These are phyloP conservation scores for Aspergillus ibericus DNA, from an alignment of 2,329 filamentous ascomycete genomes.

Conservation along the genomic window DNA sequence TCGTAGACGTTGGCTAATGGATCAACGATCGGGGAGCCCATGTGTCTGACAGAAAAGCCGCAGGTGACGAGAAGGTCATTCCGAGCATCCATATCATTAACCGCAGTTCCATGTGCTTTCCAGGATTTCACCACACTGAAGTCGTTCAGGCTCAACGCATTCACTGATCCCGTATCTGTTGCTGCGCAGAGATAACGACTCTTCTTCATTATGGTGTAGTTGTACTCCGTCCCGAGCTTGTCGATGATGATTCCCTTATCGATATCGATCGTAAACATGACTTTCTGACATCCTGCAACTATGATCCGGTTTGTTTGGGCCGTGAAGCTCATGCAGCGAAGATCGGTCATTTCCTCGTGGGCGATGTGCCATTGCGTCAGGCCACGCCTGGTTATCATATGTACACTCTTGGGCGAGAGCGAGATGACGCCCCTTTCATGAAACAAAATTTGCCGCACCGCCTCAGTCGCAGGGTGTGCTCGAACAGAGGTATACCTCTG, in stretches of 20 bases:
- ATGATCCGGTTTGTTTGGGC: slow-evolving; percentile 83
- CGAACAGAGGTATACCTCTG: slow-evolving; percentile 89
- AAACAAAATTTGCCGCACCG: slow-evolving; percentile 84
- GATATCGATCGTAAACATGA: slow-evolving; percentile 75
- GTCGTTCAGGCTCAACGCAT: slow-evolving; percentile 78
- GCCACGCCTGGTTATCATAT: slow-evolving; percentile 83
- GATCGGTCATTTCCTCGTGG: slow-evolving; percentile 76
- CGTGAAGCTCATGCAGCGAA: slow-evolving; percentile 94
- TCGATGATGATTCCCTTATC: slow-evolving; percentile 72
- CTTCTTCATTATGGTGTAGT: slow-evolving; percentile 90
- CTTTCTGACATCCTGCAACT: slow-evolving; percentile 80
- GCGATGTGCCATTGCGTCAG: slow-evolving; percentile 84
- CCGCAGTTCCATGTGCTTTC: slow-evolving; percentile 82
- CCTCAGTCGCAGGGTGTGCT: slow-evolving; percentile 69
- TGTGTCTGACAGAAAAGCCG: slow-evolving; percentile 82
- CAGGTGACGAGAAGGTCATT: slow-evolving; percentile 95
- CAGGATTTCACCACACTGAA: slow-evolving; percentile 81
- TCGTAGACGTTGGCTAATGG: slow-evolving; percentile 95
- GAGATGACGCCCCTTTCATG: slow-evolving; percentile 87
- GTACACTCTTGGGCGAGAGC: slow-evolving; percentile 78
- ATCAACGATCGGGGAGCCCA: slow-evolving; percentile 79
- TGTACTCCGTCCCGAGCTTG: slow-evolving; percentile 69
- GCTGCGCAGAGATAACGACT: slow-evolving; percentile 88
- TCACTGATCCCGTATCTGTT: slow-evolving; percentile 75
- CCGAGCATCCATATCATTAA: slow-evolving; percentile 97